Evolutionary conservation across 2,329 filamentous ascomycete species (phyloP).

Genomic region (Fusarium napiforme): DNA sequence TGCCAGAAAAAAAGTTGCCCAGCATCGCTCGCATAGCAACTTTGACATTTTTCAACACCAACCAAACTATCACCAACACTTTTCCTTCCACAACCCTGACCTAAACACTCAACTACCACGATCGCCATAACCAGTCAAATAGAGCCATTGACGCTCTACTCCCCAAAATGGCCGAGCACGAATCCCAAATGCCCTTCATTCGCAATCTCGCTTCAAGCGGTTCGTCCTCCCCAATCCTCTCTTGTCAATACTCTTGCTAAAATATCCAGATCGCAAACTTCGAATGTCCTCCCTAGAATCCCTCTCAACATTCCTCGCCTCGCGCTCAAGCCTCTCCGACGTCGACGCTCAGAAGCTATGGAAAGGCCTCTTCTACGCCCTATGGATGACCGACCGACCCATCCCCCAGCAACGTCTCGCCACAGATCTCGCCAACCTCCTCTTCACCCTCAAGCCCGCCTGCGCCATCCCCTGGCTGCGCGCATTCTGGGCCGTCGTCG

Average conservation of each 20-base stretch:
- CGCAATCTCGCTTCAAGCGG: constrained; percentile 87
- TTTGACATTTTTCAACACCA: constrained; percentile 34
- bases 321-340: constrained; percentile 67
- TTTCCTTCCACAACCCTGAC: not conserved
- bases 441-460: constrained; percentile 63
- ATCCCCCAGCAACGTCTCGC: constrained; percentile 88
- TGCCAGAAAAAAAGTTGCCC: constrained; percentile 43
- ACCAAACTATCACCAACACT: constrained; percentile 1
- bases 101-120: not conserved
- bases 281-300: constrained; percentile 82
- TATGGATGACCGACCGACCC: constrained; percentile 94
- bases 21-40: constrained; percentile 11
- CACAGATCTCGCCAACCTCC: constrained; percentile 77
- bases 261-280: constrained; percentile 73
- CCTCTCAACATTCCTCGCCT: constrained; percentile 80
- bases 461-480: constrained; percentile 62
- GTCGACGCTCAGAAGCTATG: constrained; percentile 87
- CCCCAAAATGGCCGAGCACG: constrained; percentile 45
- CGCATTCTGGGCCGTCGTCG: constrained; percentile 78
- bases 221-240: constrained; percentile 56
- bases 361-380: constrained; percentile 93
- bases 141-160: constrained; percentile 30
- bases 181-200: constrained; percentile 76
- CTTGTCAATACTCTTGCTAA: not conserved
- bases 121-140: rapidly evolving